phyloP scores from a whole-genome alignment of 768 basidiomycete species.

The Lactarius tabidus region DNA sequence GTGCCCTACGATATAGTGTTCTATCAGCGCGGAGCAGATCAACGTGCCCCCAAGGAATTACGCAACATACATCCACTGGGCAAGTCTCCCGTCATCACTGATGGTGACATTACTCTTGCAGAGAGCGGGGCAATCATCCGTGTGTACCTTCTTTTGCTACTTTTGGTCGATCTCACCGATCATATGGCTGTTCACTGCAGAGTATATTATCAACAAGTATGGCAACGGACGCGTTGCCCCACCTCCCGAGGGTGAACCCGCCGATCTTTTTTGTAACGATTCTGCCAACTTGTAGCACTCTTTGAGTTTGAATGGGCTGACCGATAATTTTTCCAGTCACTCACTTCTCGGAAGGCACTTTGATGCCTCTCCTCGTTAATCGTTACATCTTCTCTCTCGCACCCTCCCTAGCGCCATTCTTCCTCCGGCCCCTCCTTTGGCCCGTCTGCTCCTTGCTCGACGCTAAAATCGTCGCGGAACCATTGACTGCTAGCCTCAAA shows the following conservation, averaged over 20 bases:
- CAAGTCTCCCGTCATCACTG: conserved; percentile 45
- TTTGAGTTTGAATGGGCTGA: neutral
- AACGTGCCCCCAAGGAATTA: conserved; percentile 38
- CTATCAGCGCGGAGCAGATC: conserved; percentile 34
- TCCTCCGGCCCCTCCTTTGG: conserved; percentile 36
- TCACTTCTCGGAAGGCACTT: conserved; percentile 41
- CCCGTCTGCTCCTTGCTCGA: conserved; percentile 32
- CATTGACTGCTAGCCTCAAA: conserved; percentile 31
- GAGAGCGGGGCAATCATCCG: conserved; percentile 45
- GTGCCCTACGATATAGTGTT: conserved; percentile 42
- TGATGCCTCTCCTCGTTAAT: conserved; percentile 40
- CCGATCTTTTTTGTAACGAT: conserved; percentile 37
- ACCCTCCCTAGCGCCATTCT: conserved; percentile 35
- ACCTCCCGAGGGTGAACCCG: conserved; percentile 32
- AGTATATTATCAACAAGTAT: conserved; percentile 43
- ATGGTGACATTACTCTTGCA: conserved; percentile 41
- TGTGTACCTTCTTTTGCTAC: conserved; percentile 25
- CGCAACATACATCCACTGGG: conserved; percentile 41
- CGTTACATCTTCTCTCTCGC: conserved; percentile 34
- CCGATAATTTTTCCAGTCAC: conserved; percentile 30
- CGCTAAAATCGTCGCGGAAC: conserved; percentile 29
- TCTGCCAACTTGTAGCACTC: neutral
- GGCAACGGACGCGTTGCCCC: conserved; percentile 31
- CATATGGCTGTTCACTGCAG: conserved; percentile 21
- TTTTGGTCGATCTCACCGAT: conserved; percentile 1